Conservation (phyloP, 2,329 filamentous ascomycete species). For the Sarocladiaceae sp. region DNA sequence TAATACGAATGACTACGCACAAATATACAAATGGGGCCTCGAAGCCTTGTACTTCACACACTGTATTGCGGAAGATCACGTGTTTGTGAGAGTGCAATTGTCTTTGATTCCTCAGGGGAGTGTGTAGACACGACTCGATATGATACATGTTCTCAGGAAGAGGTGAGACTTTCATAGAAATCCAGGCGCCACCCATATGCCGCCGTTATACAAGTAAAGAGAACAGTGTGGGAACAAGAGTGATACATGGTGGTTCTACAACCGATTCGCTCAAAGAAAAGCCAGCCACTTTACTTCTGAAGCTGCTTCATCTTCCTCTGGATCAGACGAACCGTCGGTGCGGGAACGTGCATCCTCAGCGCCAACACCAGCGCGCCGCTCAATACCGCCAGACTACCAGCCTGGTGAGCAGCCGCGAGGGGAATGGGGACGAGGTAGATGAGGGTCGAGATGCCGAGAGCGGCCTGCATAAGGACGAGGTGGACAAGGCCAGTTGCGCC, state of each 20-base stretch:
- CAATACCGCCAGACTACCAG: slow-evolving; percentile 77
- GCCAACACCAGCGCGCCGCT: slow-evolving; percentile 77
- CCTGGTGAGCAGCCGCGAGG: slow-evolving; percentile 87
- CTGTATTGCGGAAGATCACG: too few species aligned
- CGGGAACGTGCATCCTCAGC: slow-evolving; percentile 69
- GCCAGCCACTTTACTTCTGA: not conserved
- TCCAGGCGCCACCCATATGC: not conserved
- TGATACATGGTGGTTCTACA: too few species aligned
- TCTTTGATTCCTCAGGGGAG: too few species aligned
- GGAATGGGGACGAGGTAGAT: slow-evolving; percentile 90
- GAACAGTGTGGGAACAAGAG: slow-evolving; percentile 7
- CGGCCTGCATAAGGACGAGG: slow-evolving; percentile 73
- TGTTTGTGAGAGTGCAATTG: too few species aligned
- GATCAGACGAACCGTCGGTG: slow-evolving; percentile 54
- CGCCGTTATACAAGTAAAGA: not conserved
- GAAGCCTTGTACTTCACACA: too few species aligned
- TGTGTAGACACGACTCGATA: too few species aligned
- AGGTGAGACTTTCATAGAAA: not conserved
- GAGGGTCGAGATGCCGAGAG: slow-evolving; percentile 82
- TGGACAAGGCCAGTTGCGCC: slow-evolving; percentile 76
- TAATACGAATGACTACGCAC: slow-evolving; percentile 22
- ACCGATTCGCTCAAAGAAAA: too few species aligned
- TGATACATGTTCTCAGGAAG: too few species aligned
- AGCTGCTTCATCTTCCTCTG: slow-evolving; percentile 39
- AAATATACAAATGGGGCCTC: not conserved